A percentile compares a stretch with the other conserved stretches of the same genome.
Evolutionary conservation across 2,329 filamentous ascomycete genomes (phyloP).

Genomic region (Dryadomyces sulphureus): DNA sequence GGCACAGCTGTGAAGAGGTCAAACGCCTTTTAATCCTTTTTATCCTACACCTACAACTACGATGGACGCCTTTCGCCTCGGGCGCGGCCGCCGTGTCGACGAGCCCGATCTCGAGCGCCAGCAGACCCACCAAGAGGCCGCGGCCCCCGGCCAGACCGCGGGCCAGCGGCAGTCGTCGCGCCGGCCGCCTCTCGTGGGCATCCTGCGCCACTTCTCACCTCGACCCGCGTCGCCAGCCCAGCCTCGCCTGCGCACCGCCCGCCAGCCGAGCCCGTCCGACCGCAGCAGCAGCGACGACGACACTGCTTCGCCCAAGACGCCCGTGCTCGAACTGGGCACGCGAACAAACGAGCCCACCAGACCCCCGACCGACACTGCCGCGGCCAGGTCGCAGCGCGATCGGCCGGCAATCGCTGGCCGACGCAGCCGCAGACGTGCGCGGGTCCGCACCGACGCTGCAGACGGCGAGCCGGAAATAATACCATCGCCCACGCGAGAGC

Average conservation of each 20-base stretch:
- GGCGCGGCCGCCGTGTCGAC: neutral
- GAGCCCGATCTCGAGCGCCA: neutral
- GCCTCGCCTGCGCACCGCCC: conserved; percentile 12
- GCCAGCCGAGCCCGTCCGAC: conserved; percentile 9
- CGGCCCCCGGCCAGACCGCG: neutral
- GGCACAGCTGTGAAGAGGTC: neutral
- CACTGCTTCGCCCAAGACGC: conserved; percentile 29
- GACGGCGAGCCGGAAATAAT: neutral
- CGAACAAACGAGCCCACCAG: conserved; percentile 22
- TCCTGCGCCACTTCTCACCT: neutral
- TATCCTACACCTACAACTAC: neutral
- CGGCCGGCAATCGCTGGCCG: neutral
- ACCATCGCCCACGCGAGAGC: conserved; percentile 3
- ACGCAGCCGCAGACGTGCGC: too few relatives aligned
- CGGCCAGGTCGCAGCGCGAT: conserved; percentile 9
- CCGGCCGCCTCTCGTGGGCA: neutral
- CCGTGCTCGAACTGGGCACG: conserved; percentile 22
- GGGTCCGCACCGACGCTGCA: neutral
- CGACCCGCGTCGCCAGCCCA: conserved; percentile 1
- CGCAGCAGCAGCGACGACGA: conserved; percentile 9
- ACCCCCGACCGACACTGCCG: conserved; percentile 14
- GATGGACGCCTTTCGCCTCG: conserved; percentile 10
- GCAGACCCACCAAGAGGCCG: neutral
- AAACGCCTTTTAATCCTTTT: neutral
- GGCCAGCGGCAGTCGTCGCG: too few relatives aligned